A percentile compares a stretch with the other conserved stretches of the same genome.
These are phyloP conservation scores for Trichoderma sp. DNA, from an alignment of 2,329 filamentous ascomycete species.

Conservation along the genomic window DNA sequence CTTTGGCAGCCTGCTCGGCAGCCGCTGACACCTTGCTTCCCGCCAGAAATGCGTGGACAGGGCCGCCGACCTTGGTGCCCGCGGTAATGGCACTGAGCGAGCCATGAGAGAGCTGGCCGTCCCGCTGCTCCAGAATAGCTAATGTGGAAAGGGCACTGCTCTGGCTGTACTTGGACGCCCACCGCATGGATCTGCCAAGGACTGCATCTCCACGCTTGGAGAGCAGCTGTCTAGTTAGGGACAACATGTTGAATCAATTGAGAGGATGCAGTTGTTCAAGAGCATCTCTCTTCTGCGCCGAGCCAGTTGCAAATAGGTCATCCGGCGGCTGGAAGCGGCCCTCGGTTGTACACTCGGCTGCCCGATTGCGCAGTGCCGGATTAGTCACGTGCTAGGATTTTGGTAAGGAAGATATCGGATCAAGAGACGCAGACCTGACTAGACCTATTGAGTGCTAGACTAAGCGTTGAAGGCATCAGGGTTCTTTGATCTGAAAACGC, in stretches of 20 bases:
- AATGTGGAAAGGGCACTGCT: constrained; percentile 47
- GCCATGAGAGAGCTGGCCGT: constrained; percentile 81
- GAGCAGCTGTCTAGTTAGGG: constrained; percentile 16
- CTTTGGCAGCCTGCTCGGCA: constrained; percentile 84
- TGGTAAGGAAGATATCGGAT: background rate
- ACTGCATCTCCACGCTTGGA: constrained; percentile 20
- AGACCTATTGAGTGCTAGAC: background rate
- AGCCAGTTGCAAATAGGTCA: constrained; percentile 11
- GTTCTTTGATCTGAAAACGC: background rate
- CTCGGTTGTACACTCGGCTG: constrained; percentile 25
- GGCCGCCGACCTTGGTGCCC: constrained; percentile 81
- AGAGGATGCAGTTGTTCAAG: constrained; percentile 10
- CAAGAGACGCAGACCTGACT: background rate
- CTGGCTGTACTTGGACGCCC: constrained; percentile 13
- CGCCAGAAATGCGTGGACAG: constrained; percentile 76
- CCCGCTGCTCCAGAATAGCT: constrained; percentile 88
- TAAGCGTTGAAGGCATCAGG: background rate
- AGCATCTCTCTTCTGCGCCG: constrained; percentile 11
- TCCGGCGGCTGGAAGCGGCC: constrained; percentile 24
- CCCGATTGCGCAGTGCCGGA: background rate
- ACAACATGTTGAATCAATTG: constrained; percentile 17
- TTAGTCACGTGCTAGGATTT: constrained; percentile 13
- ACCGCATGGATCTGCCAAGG: constrained; percentile 14
- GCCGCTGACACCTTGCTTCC: constrained; percentile 75
- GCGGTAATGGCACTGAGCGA: constrained; percentile 86